Base-by-base conservation (phyloP, 2,329 filamentous ascomycete species). In the Fusarium irregulare region DNA sequence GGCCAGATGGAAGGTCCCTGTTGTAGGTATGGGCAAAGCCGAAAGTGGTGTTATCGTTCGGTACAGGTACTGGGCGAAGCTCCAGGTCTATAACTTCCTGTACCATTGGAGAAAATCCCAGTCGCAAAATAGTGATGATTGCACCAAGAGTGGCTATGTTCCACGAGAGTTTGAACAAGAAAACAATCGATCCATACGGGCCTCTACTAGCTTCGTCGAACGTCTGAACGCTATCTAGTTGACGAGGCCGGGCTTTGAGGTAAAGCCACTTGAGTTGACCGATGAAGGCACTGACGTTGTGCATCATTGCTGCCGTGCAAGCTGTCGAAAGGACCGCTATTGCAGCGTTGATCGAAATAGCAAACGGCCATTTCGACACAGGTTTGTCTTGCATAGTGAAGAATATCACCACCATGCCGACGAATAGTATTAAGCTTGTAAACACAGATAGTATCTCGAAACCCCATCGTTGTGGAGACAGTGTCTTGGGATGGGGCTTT, bases 41-140 rank as follows among this genome's bases (percentile, higher is more conserved):
- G 6, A 23, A 23, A 23, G 6, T 6, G 21, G 21, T 5, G 21
- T 23, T 23, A 5, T 23, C 5, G 21, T 23, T 5, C 6, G 21
- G 21, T 5, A 23, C 21, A 23, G 6, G 6, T 5, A 23, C 21
- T 23, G 21, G 21, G 21, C 21, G 21, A 23, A 5, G 21, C 21
- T 23, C 5, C 21, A 37, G 34, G 10, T 3, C 4, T 0, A 37
- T 37, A 2, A 37, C 34, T 37, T n/a, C 8, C 3, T 37, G 34
- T 0, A 7, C 34, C 34, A 37, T 7, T 0, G 34, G 18, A n/a
- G 34, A 6, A 1, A 37, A 37, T 0, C 34, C 18, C 3, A 37
- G 18, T 7, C 18, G 34, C 1, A 37, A 12, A 6, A 37, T n/a
- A 0, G 34, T 37, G 4, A 37, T 37, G 0, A n/a, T 0, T 12